These are phyloP conservation scores for Pestalotiopsis sp. DNA, from an alignment of 2,329 filamentous ascomycete species.

Conservation along the genomic window DNA sequence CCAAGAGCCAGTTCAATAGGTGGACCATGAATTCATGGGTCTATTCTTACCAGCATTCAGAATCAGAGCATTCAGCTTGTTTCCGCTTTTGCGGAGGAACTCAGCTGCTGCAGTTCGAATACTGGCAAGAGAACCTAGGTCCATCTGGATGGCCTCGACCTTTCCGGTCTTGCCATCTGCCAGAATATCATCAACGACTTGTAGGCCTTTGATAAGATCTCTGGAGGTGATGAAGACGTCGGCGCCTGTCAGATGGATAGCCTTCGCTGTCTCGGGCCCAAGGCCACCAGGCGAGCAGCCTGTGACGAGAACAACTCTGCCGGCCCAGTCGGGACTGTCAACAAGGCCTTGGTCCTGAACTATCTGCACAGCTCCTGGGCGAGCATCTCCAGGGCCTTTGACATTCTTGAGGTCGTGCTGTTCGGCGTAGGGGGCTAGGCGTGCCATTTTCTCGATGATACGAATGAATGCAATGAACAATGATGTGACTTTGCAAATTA, in stretches of 20 bases:
- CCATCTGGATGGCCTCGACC: constrained; percentile 18
- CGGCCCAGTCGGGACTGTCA: constrained; percentile 14
- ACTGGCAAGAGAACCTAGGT: constrained; percentile 16
- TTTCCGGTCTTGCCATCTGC: constrained; percentile 15
- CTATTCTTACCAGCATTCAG: constrained; percentile 16
- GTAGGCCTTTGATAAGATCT: constrained; percentile 16
- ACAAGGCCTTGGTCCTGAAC: constrained; percentile 19
- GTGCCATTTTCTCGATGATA: constrained; percentile 9
- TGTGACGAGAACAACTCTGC: constrained; percentile 16
- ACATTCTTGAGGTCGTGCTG: constrained; percentile 7
- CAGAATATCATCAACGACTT: constrained; percentile 15
- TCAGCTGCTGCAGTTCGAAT: constrained; percentile 15
- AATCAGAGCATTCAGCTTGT: constrained; percentile 18
- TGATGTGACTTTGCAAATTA: not conserved
- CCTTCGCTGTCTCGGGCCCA: constrained; percentile 15
- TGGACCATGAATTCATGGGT: no score
- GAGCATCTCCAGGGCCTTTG: constrained; percentile 19
- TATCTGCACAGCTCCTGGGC: constrained; percentile 18
- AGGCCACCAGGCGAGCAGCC: constrained; percentile 17
- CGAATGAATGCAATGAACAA: not conserved
- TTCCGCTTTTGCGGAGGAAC: constrained; percentile 13
- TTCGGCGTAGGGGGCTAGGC: constrained; percentile 18
- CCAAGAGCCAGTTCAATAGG: no score
- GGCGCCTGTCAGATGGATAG: constrained; percentile 14
- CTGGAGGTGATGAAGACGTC: constrained; percentile 18